Percentiles rank a stretch among this genome's conserved stretches.
Evolutionary conservation across 306 rosid species (phyloP).

Genomic region (Geum urbanum): DNA sequence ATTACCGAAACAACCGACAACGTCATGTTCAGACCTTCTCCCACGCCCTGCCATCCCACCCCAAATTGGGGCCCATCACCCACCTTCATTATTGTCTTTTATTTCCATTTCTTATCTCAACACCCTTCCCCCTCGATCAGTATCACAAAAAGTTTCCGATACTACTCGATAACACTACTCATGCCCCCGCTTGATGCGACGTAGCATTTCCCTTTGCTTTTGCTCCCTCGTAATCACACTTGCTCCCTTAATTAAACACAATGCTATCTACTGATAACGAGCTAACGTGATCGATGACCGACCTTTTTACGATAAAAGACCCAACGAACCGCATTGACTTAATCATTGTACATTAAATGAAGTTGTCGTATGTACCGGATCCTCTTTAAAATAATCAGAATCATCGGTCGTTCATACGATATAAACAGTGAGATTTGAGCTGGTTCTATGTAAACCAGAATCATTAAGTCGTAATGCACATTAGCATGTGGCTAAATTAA

Average conservation of each 20-base stretch:
- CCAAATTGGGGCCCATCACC: constrained; percentile 34
- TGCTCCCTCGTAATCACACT: constrained; percentile 15
- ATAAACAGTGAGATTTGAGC: no score
- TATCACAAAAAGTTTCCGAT: constrained; percentile 23
- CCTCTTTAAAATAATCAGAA: no score
- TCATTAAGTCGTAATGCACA: no score
- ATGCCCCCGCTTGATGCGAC: constrained; percentile 14
- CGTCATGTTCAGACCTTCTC: constrained; percentile 61
- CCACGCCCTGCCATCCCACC: constrained; percentile 55
- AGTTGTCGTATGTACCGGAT: no score
- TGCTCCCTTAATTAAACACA: constrained; percentile 33
- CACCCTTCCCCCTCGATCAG: constrained; percentile 11
- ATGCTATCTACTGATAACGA: not conserved
- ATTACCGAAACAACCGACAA: constrained; percentile 57
- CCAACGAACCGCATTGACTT: no score
- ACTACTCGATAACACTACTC: not conserved
- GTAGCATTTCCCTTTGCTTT: not conserved
- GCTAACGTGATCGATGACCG: no score
- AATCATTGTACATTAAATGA: no score
- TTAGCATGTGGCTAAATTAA: no score
- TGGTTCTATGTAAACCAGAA: no score
- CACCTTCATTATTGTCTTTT: constrained; percentile 40
- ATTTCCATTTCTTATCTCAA: constrained; percentile 29
- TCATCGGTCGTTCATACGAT: no score
- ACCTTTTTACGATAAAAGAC: no score